Conservation (phyloP, 75 land plant genomes). For the Cryptomeria japonica region DNA sequence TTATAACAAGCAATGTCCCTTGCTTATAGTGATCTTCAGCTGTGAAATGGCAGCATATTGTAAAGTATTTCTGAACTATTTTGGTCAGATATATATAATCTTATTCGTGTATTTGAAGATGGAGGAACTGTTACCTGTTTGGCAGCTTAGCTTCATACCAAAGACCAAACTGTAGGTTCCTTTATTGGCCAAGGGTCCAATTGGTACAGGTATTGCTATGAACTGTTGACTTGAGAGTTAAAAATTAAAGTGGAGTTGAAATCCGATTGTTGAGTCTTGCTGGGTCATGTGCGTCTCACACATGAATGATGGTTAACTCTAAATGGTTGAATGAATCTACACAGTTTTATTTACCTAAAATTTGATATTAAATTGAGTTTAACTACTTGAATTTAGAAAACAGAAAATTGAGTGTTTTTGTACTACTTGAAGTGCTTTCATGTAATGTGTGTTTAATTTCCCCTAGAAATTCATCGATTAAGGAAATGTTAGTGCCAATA, state of each 20-base stretch:
- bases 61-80: no score
- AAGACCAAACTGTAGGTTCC: background rate
- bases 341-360: background rate
- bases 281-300: background rate
- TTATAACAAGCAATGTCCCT: no score
- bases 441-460: background rate
- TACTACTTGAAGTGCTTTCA: background rate
- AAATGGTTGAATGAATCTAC: background rate
- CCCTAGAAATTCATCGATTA: background rate
- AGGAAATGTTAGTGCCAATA: background rate
- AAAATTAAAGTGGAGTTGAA: background rate
- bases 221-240: background rate
- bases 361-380: background rate
- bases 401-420: background rate
- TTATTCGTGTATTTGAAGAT: background rate
- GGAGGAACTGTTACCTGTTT: background rate
- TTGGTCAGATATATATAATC: background rate
- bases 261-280: background rate
- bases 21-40: background rate
- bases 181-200: background rate
- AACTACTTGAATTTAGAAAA: background rate
- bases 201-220: background rate
- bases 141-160: background rate
- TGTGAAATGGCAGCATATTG: background rate
- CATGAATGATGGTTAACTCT: background rate